Conservation (phyloP, 495 filamentous ascomycete genomes). For the Hyaloscypha finlandica region DNA sequence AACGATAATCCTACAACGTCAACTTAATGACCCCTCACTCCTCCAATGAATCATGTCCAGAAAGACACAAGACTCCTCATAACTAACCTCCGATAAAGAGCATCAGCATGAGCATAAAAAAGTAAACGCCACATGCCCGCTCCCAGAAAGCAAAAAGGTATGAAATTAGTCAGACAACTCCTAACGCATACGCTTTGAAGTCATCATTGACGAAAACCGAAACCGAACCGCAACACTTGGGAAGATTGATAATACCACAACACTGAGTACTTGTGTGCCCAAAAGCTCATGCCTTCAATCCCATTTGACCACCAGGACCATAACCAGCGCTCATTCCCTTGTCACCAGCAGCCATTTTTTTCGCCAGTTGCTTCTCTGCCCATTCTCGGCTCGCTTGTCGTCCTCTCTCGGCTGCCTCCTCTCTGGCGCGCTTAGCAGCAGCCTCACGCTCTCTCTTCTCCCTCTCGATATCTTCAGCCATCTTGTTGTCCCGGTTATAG, state of each 20-base stretch:
- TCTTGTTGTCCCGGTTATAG: constrained; percentile 56
- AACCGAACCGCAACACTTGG: not conserved
- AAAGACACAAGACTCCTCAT: not conserved
- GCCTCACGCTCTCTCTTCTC: constrained; percentile 58
- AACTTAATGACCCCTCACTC: not conserved
- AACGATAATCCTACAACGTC: not conserved
- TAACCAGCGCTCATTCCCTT: constrained; percentile 27
- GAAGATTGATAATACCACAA: not conserved
- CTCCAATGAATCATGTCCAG: not conserved
- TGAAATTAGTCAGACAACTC: constrained; percentile 5
- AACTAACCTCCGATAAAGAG: not conserved
- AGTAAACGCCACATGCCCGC: not conserved
- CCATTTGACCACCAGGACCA: constrained; percentile 29
- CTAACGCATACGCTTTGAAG: constrained; percentile 5
- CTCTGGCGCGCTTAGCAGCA: constrained; percentile 56
- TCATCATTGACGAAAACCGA: not conserved
- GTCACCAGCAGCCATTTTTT: constrained; percentile 34
- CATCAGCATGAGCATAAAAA: not conserved
- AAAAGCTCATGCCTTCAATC: constrained; percentile 21
- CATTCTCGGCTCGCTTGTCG: constrained; percentile 64
- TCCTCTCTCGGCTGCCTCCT: constrained; percentile 67
- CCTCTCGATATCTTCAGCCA: constrained; percentile 49
- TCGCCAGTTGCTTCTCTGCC: constrained; percentile 65
- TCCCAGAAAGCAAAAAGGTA: not conserved
- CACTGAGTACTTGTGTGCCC: not conserved